phyloP scores from a whole-genome alignment of 2,329 filamentous ascomycete species.

The Ceratocystis lukuohia region DNA sequence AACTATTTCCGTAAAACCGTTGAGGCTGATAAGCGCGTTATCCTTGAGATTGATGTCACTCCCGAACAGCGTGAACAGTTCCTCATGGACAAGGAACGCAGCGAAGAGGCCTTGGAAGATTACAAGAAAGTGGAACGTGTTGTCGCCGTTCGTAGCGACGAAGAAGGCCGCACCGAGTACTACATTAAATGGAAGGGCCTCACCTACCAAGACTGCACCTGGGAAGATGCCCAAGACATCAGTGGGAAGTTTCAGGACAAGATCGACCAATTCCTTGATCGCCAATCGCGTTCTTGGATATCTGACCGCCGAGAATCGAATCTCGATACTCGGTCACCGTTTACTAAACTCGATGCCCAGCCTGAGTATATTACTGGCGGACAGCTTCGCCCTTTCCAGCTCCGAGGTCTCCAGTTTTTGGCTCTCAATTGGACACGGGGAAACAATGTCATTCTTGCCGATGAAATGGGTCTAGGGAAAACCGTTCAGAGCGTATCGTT shows the following conservation, averaged over 20 bases:
- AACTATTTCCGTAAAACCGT: conserved; percentile 87
- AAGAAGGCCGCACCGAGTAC: conserved; percentile 66
- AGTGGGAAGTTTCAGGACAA: conserved; percentile 69
- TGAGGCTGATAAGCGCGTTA: conserved; percentile 63
- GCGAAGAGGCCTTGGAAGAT: conserved; percentile 75
- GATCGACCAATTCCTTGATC: conserved; percentile 82
- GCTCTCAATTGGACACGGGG: conserved; percentile 89
- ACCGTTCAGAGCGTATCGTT: conserved; percentile 96
- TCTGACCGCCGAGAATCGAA: conserved; percentile 71
- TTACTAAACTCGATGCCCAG: conserved; percentile 61
- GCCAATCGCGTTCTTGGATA: conserved; percentile 63
- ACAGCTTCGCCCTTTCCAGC: conserved; percentile 80
- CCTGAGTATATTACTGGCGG: conserved; percentile 76
- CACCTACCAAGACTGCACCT: conserved; percentile 87
- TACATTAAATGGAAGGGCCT: conserved; percentile 95
- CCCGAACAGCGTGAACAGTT: conserved; percentile 86
- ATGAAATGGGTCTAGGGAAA: conserved; percentile 98
- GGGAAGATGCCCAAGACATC: conserved; percentile 68
- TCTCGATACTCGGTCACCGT: conserved; percentile 58
- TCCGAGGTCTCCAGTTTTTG: conserved; percentile 87
- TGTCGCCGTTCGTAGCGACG: conserved; percentile 68
- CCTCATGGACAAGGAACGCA: conserved; percentile 85
- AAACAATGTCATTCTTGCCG: conserved; percentile 92
- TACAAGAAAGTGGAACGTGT: conserved; percentile 88
- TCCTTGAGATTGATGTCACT: conserved; percentile 60